Evolutionary conservation across 192 early-diverging fungal genomes (phyloP).

Genomic region (Helicostylum pulchrum): DNA sequence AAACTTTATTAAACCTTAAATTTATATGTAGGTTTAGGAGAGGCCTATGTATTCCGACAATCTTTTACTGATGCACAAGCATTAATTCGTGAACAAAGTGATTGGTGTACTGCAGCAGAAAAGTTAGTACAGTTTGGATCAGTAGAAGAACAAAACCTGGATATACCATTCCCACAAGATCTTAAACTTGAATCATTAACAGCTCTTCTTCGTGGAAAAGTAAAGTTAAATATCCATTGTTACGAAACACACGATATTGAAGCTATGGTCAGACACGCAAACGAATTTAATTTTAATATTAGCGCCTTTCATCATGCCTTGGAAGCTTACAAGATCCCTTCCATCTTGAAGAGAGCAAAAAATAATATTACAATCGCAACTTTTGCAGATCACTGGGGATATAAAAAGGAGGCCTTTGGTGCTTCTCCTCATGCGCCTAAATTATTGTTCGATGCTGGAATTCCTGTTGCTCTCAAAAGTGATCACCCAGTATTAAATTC

Average conservation of each 20-base stretch:
- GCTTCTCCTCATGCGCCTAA: slow-evolving; percentile 56
- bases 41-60: slow-evolving; percentile 64
- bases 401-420: slow-evolving; percentile 76
- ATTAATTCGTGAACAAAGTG: slow-evolving; percentile 48
- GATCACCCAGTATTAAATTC: slow-evolving; percentile 79
- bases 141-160: slow-evolving; percentile 14
- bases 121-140: slow-evolving; percentile 22
- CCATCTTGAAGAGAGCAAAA: slow-evolving; percentile 52
- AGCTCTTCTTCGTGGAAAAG: slow-evolving; percentile 64
- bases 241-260: slow-evolving; percentile 69
- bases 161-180: slow-evolving; percentile 57
- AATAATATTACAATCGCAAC: slow-evolving; percentile 67
- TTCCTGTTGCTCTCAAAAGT: slow-evolving; percentile 71
- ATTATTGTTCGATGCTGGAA: slow-evolving; percentile 63
- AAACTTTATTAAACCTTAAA: background rate
- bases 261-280: slow-evolving; percentile 65
- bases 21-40: slow-evolving; percentile 45
- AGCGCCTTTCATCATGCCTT: slow-evolving; percentile 76
- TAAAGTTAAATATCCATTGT: slow-evolving; percentile 71
- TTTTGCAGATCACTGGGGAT: slow-evolving; percentile 64
- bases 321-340: slow-evolving; percentile 69
- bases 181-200: slow-evolving; percentile 58
- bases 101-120: slow-evolving; percentile 54
- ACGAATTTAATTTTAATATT: slow-evolving; percentile 75
- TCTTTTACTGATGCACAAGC: slow-evolving; percentile 49